Base-by-base conservation (phyloP, 495 filamentous ascomycete species). In the Pseudevernia furfuracea region DNA sequence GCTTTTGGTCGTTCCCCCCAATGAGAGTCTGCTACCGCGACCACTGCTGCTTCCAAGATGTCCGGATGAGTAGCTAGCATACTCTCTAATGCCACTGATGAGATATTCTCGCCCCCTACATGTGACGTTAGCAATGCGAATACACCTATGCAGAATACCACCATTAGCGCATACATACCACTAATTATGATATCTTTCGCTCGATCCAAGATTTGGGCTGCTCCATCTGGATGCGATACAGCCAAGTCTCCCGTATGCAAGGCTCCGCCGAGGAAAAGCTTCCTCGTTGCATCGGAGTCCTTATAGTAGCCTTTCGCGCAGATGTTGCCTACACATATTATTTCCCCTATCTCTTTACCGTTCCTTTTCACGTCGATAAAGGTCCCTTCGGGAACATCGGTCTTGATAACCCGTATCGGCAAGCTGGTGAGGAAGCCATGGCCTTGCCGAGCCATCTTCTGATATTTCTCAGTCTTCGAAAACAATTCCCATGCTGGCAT, bases 141-240 rank as follows among this genome's bases (percentile, higher is more conserved):
- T 38, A 32, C 9, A 28, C 11, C 6, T 9, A 9, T 17, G 15
- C 1, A 32, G 25, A 37, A 53, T 38, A 34, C 38, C 55, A 36
- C 32, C 39, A 10, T 37, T 23, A 34, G 34, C 15, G 77, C 83
- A 61, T 80, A 92, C 82, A 61, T 80, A 92, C 91, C 94, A 67
- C 91, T 96, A 65, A 98, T 98, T 59, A 98, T 97, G 55, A 98
- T 97, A 72, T 98, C 94, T 77, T 97, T 98, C 6, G 90, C 89
- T 43, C 94, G 82, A 74, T 98, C 94, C 66, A 95, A 79, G 67
- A 98, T 96, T 78, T 97, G 90, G 53, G 92, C 84, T 58, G 89
- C 86, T 2, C 93, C 92, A 71, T 97, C 92, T 1, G 87, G 80
- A 71, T 96, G 89, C 88, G 88, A 90, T 8, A 98, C 92, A 7